These are phyloP conservation scores for Thielaviopsis euricoi DNA, from an alignment of 2,329 filamentous ascomycete genomes.

Conservation along the genomic window DNA sequence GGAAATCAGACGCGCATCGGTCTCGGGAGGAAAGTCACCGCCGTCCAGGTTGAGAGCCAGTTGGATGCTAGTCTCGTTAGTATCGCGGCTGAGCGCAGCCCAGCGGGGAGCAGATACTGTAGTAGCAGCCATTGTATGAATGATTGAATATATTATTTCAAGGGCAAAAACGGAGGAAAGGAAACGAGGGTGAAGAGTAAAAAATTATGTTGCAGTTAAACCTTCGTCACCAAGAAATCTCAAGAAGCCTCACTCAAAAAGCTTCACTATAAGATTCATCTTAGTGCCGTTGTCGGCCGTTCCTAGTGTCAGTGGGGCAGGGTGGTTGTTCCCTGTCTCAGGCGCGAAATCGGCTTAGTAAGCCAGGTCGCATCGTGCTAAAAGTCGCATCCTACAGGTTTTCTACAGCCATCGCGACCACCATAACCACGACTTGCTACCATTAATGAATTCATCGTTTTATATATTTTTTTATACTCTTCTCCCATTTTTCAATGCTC, in stretches of 20 bases:
- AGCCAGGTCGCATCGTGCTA: background rate
- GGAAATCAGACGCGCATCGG: slow-evolving; percentile 35
- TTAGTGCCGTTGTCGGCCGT: slow-evolving; percentile 4
- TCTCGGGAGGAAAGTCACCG: slow-evolving; percentile 54
- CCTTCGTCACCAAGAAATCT: background rate
- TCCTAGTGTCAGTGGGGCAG: no score
- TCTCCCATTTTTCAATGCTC: slow-evolving; percentile 39
- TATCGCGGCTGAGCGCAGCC: slow-evolving; percentile 69
- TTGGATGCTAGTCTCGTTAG: slow-evolving; percentile 96
- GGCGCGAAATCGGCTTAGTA: background rate
- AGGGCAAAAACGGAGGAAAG: no score
- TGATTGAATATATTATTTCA: background rate
- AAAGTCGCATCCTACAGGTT: background rate
- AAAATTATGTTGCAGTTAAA: no score
- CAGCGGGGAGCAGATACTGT: slow-evolving; percentile 34
- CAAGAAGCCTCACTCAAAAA: background rate
- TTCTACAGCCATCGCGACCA: no score
- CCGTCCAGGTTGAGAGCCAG: slow-evolving; percentile 88
- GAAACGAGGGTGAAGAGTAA: no score
- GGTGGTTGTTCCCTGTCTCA: no score
- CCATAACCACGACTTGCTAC: background rate
- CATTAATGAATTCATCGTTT: background rate
- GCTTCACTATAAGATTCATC: background rate
- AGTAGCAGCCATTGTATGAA: background rate
- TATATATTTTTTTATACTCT: background rate